phyloP scores from a whole-genome alignment of 768 basidiomycete species.

The Pholiota molesta region DNA sequence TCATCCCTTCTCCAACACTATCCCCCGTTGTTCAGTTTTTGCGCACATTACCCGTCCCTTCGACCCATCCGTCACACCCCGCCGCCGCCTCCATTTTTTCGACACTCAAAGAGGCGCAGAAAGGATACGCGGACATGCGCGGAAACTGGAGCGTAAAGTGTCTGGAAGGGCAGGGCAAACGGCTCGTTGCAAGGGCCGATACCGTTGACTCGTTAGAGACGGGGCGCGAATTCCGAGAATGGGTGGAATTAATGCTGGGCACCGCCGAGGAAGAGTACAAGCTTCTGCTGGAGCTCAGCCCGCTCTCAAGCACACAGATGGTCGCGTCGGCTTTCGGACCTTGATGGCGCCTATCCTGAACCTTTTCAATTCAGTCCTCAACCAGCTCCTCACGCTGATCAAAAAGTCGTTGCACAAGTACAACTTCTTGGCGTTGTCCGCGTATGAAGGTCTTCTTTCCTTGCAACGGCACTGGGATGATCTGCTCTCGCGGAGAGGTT shows the following conservation, averaged over 20 bases:
- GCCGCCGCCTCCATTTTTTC: constrained; percentile 65
- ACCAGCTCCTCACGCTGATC: constrained; percentile 63
- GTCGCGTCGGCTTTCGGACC: constrained; percentile 62
- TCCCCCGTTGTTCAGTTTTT: constrained; percentile 69
- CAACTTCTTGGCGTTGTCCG: constrained; percentile 77
- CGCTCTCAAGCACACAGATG: constrained; percentile 51
- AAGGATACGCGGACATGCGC: constrained; percentile 86
- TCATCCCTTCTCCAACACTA: constrained; percentile 54
- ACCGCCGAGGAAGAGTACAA: constrained; percentile 79
- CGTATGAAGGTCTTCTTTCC: constrained; percentile 60
- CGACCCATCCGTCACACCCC: constrained; percentile 84
- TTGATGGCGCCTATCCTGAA: constrained; percentile 67
- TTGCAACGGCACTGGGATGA: constrained; percentile 71
- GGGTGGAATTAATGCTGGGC: constrained; percentile 65
- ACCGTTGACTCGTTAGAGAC: constrained; percentile 65
- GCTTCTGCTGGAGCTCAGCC: constrained; percentile 64
- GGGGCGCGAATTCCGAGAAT: constrained; percentile 72
- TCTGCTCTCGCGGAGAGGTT: constrained; percentile 56
- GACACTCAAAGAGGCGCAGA: constrained; percentile 76
- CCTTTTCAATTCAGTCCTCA: constrained; percentile 68
- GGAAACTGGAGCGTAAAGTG: constrained; percentile 79
- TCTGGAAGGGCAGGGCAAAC: constrained; percentile 69
- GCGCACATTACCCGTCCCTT: constrained; percentile 72
- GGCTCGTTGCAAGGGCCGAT: constrained; percentile 71
- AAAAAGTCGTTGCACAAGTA: constrained; percentile 80